A percentile compares a stretch with the other conserved stretches of the same genome.
phyloP scores from a whole-genome alignment of 23 red algal species.

The Chondrus crispus region DNA sequence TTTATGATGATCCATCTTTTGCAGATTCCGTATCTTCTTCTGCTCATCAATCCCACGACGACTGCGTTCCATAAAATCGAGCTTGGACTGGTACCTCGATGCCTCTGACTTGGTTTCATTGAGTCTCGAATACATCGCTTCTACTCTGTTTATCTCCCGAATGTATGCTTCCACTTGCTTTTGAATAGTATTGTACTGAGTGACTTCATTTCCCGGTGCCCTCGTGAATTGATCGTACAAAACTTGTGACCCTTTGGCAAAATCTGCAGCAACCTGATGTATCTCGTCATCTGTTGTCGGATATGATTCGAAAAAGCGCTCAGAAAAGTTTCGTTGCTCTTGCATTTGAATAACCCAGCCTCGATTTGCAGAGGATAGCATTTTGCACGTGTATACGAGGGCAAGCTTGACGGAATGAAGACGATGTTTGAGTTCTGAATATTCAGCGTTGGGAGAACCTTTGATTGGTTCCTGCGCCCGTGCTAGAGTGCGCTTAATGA shows the following conservation, averaged over 20 bases:
- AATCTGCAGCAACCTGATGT: neutral
- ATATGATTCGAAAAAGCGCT: neutral
- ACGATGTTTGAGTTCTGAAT: neutral
- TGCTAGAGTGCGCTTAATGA: neutral
- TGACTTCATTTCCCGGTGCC: neutral
- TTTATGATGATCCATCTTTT: neutral
- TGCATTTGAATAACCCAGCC: constrained; percentile 16
- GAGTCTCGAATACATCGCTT: neutral
- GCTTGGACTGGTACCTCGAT: constrained; percentile 12
- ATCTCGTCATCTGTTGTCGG: constrained; percentile 1
- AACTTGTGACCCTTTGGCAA: neutral
- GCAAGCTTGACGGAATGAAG: neutral
- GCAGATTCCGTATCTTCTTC: neutral
- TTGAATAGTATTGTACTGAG: neutral
- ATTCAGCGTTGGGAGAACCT: neutral
- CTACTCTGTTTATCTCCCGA: neutral
- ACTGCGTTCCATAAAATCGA: constrained; percentile 5
- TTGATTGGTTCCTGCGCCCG: neutral
- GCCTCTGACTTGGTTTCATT: neutral
- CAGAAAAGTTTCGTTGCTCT: constrained; percentile 20
- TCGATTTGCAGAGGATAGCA: neutral
- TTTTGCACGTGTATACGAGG: neutral
- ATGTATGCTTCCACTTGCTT: constrained; percentile 12
- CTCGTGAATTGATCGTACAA: constrained; percentile 4
- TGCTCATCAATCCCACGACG: neutral